These are phyloP conservation scores for Streptanthus diversifolius DNA, from an alignment of 345 rosid species.

Conservation along the genomic window DNA sequence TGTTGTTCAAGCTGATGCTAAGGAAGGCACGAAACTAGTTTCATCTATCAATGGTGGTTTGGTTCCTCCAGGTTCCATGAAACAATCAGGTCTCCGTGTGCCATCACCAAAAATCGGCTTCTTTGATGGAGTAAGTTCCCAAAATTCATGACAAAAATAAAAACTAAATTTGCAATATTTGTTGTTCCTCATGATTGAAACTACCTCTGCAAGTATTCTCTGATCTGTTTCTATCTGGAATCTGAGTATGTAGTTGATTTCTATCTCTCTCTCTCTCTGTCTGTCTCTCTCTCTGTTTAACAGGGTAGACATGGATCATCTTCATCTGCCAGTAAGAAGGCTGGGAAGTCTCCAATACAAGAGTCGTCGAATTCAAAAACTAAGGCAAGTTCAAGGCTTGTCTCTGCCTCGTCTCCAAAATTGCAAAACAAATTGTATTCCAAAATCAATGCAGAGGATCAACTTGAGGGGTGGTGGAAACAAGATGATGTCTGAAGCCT, in stretches of 20 bases:
- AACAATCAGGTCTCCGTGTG: slow-evolving; percentile 84
- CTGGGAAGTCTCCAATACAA: slow-evolving; percentile 40
- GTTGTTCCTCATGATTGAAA: not conserved
- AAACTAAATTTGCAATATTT: not conserved
- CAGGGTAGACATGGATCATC: slow-evolving; percentile 56
- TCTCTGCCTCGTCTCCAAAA: slow-evolving; percentile 40
- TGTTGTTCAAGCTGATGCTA: slow-evolving; percentile 40
- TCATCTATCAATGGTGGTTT: slow-evolving; percentile 37
- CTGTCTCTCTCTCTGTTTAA: not conserved
- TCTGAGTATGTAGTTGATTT: slow-evolving; percentile 10
- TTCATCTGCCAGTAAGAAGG: slow-evolving; percentile 46
- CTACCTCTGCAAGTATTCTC: not conserved
- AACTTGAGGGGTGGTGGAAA: slow-evolving; percentile 22
- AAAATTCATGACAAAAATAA: not conserved
- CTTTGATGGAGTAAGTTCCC: slow-evolving; percentile 88
- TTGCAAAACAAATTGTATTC: slow-evolving; percentile 42
- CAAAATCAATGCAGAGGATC: slow-evolving; percentile 35
- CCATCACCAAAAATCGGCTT: slow-evolving; percentile 94
- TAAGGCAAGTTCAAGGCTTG: slow-evolving; percentile 24
- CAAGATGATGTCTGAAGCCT: not conserved
- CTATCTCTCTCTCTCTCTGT: not conserved
- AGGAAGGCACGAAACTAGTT: slow-evolving; percentile 39
- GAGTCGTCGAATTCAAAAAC: slow-evolving; percentile 6
- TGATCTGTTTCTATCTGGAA: not conserved
- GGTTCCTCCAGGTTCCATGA: slow-evolving; percentile 35